Evolutionary conservation across 768 basidiomycete species (phyloP).

Genomic region (Strobilomyces dryophilus): DNA sequence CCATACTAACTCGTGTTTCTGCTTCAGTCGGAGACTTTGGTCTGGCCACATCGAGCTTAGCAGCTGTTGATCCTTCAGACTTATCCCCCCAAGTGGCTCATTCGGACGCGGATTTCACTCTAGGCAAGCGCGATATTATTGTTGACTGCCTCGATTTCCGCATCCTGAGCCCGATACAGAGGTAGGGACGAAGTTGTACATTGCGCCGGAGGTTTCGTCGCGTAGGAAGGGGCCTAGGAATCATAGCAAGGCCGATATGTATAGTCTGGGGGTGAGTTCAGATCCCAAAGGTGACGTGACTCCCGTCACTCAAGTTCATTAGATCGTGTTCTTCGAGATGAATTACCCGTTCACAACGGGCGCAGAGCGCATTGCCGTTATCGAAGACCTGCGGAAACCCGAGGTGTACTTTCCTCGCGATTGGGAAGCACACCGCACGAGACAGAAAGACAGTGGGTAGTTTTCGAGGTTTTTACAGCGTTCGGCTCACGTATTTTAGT

Average conservation of each 20-base stretch:
- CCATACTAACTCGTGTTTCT: not conserved
- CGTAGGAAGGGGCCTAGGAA: conserved; percentile 60
- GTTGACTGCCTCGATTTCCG: not conserved
- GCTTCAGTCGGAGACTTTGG: conserved; percentile 85
- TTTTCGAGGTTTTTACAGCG: not conserved
- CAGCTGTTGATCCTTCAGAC: conserved; percentile 73
- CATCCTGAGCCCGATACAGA: conserved; percentile 38
- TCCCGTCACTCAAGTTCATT: not conserved
- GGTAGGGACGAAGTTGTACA: conserved; percentile 89
- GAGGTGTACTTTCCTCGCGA: conserved; percentile 69
- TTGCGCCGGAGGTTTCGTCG: conserved; percentile 85
- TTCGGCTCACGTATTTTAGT: conserved; percentile 39
- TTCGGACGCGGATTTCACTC: conserved; percentile 67
- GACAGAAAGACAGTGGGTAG: conserved; percentile 66
- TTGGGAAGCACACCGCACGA: conserved; percentile 60
- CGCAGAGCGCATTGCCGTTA: conserved; percentile 78
- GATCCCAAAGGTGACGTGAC: not conserved
- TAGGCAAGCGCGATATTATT: conserved; percentile 41
- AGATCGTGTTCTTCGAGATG: conserved; percentile 99
- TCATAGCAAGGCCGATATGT: conserved; percentile 90
- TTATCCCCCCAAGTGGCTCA: conserved; percentile 43
- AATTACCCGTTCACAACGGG: conserved; percentile 80
- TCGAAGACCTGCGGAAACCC: conserved; percentile 73
- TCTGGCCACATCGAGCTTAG: conserved; percentile 77
- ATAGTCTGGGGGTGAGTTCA: conserved; percentile 77